Percentiles rank a stretch among this genome's conserved stretches.
These are phyloP conservation scores for Colletotrichum lentis DNA, from an alignment of 2,329 filamentous ascomycete species.

Conservation along the genomic window DNA sequence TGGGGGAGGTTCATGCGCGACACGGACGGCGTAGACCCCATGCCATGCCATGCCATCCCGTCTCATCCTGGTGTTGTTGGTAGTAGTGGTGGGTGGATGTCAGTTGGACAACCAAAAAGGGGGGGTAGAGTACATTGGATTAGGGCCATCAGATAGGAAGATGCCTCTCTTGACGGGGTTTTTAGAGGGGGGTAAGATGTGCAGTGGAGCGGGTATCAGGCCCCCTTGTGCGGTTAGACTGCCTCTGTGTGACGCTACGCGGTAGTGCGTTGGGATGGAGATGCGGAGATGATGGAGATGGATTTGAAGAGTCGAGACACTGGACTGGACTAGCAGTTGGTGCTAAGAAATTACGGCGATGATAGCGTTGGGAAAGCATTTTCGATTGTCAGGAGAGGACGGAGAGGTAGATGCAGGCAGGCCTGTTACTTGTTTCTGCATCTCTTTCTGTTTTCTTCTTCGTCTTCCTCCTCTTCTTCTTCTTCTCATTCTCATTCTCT, in stretches of 20 bases:
- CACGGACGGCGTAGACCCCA: conserved; percentile 4
- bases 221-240: conserved; percentile 3
- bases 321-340: neutral
- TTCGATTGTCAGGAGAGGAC: neutral
- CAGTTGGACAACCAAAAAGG: neutral
- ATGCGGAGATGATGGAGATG: conserved; percentile 22
- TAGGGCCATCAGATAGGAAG: neutral
- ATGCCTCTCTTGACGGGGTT: neutral
- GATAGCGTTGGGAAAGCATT: neutral
- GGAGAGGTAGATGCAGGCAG: neutral
- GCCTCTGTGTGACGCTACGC: conserved; percentile 2
- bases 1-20: conserved; percentile 36
- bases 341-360: neutral
- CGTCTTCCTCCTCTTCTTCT: neutral
- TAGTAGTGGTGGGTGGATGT: neutral
- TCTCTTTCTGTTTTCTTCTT: neutral
- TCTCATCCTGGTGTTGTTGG: neutral
- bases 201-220: neutral
- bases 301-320: conserved; percentile 9
- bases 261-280: neutral
- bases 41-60: conserved; percentile 10
- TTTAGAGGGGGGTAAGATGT: neutral
- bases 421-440: neutral
- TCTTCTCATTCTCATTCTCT: no score
- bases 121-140: no score